phyloP scores from a whole-genome alignment of 2,329 filamentous ascomycete species.

The Cyphellophora europaea region DNA sequence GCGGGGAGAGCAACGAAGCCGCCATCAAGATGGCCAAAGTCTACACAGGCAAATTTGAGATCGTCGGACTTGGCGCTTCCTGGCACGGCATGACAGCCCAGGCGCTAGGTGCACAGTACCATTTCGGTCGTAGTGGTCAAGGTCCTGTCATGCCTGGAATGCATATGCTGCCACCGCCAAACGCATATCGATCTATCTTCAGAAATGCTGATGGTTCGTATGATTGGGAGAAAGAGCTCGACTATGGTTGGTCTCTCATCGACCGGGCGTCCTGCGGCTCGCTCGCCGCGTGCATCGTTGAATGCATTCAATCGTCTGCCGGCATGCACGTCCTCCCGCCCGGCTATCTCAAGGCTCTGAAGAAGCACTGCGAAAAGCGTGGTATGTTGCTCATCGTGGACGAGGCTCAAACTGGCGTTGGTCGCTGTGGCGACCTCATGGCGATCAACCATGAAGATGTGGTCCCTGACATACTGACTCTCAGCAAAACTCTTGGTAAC shows the following conservation, averaged over 20 bases:
- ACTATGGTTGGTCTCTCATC: constrained; percentile 53
- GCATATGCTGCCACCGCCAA: constrained; percentile 49
- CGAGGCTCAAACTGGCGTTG: constrained; percentile 52
- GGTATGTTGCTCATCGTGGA: constrained; percentile 52
- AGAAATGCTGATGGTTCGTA: constrained; percentile 49
- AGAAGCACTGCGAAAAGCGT: constrained; percentile 43
- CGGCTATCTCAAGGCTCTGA: constrained; percentile 50
- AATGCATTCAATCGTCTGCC: constrained; percentile 50
- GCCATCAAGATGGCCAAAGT: constrained; percentile 57
- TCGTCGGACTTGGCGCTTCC: constrained; percentile 49
- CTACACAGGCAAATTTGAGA: constrained; percentile 56
- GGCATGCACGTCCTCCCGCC: constrained; percentile 51
- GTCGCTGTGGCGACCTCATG: constrained; percentile 49
- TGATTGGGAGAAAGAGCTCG: constrained; percentile 57
- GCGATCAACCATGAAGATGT: constrained; percentile 48
- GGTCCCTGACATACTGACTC: constrained; percentile 49
- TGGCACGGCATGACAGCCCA: constrained; percentile 54
- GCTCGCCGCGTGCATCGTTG: constrained; percentile 53
- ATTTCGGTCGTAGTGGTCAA: constrained; percentile 40
- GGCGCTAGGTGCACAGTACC: constrained; percentile 45
- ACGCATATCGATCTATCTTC: constrained; percentile 54
- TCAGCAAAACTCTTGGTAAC: constrained; percentile 54
- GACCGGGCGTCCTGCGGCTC: constrained; percentile 52
- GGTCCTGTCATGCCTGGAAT: constrained; percentile 46
- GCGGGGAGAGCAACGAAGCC: constrained; percentile 50